Percentiles rank a stretch among this genome's conserved stretches.
phyloP scores from a whole-genome alignment of 2,329 filamentous ascomycete species.

The Neophaeococcomyces aloes region DNA sequence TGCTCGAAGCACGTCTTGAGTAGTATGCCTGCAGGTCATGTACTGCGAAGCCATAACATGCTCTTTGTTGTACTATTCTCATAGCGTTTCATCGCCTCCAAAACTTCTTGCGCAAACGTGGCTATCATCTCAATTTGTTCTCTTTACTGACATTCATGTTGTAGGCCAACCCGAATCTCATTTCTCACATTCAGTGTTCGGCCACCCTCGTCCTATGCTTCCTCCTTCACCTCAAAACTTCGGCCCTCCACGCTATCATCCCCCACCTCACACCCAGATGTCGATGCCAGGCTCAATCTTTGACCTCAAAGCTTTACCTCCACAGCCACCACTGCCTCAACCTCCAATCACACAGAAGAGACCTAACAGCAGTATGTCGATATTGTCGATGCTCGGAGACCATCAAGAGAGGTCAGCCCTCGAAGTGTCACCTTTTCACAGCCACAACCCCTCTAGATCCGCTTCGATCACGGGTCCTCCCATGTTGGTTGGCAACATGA shows the following conservation, averaged over 20 bases:
- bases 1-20: neutral
- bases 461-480: conserved; percentile 27
- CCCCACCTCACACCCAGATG: neutral
- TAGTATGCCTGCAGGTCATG: too few relatives aligned
- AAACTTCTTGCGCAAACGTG: too few relatives aligned
- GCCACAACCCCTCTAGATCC: conserved; percentile 10
- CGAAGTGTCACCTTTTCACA: conserved; percentile 37
- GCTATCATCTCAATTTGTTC: too few relatives aligned
- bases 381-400: conserved; percentile 59
- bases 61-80: too few relatives aligned
- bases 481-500: conserved; percentile 28
- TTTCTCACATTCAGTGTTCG: conserved; percentile 16
- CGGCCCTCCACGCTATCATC: conserved; percentile 2
- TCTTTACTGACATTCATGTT: conserved; percentile 6
- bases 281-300: conserved; percentile 1
- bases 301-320: conserved; percentile 7
- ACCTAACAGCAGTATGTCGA: conserved; percentile 58
- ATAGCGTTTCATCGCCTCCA: too few relatives aligned
- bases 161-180: conserved; percentile 18
- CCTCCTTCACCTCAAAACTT: conserved; percentile 9
- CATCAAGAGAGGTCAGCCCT: conserved; percentile 36
- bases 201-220: conserved; percentile 9
- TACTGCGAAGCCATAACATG: too few relatives aligned
- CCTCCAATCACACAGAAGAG: conserved; percentile 24
- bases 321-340: conserved; percentile 14